Base-by-base conservation (phyloP, 2,329 filamentous ascomycete species). In the Neofusicoccum umdonicola region DNA sequence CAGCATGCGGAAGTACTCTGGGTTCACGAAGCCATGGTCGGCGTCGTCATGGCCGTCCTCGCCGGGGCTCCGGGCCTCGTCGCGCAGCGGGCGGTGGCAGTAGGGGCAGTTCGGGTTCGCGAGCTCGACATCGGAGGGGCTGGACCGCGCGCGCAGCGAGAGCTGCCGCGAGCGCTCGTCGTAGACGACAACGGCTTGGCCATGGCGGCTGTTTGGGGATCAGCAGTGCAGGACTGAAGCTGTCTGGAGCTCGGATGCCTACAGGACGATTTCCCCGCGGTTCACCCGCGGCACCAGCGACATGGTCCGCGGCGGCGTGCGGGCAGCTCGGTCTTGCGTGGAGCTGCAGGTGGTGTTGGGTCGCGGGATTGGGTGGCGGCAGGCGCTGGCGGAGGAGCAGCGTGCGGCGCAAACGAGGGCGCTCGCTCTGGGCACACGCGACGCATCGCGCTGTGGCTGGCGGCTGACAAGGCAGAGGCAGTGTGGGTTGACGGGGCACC, bases 1-100 rank as follows among this genome's bases (percentile, higher is more conserved):
- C 45, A 99, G 88, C 90, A 98, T 93, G 72, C 92, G 92, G 78
- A 99, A 99, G 81, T 99, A 99, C 60, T 93, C 88, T 2, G 93
- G 93, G 72, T 93, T 90, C 70, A 97, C 90, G 74, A 93, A 98
- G 64, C 89, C 85, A 56, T 90, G 84, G 42, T 81, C 77, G 62
- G 76, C 71, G 56, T 74, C 71, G n/a, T 70, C 71, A 15, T 73
- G 71, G 45, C 66, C 68, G 19, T 75, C 73, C 56, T 77, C 72
- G 22, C 72, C 68, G 2, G 71, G 71, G 45, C 72, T 71, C 4
- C 70, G 70, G 19, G 71, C 66, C 4, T 45, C 83, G 76, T 77
- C 88, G 35, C 79, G 81, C 69, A 87, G 84, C 17, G 92, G 87
- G 62, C 91, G 90, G 74, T 93, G 91, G 76, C 94, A 97, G 72